phyloP scores from a whole-genome alignment of 495 filamentous ascomycete species.

The Glarea lozoyensis region DNA sequence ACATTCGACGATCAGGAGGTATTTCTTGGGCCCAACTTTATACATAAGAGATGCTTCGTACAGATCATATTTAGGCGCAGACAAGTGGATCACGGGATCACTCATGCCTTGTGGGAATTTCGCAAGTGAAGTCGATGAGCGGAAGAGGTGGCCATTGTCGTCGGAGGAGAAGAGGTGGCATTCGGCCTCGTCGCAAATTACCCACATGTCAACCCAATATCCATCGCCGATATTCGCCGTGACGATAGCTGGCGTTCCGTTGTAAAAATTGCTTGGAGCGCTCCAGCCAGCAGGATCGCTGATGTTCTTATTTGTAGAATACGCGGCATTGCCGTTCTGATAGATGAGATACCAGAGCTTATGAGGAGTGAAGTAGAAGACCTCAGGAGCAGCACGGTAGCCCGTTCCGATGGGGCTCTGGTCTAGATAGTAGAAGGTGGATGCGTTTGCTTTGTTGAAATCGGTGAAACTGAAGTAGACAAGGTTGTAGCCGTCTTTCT shows the following conservation, averaged over 20 bases:
- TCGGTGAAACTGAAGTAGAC: constrained; percentile 3
- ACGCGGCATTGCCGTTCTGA: constrained; percentile 3
- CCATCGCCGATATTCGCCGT: not conserved
- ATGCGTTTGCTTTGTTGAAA: constrained; percentile 1
- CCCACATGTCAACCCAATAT: constrained; percentile 5
- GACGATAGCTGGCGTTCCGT: not conserved
- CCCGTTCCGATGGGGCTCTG: not conserved
- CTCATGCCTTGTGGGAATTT: constrained; percentile 1
- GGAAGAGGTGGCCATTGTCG: constrained; percentile 7
- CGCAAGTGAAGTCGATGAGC: not conserved
- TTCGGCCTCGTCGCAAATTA: constrained; percentile 1
- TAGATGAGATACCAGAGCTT: constrained; percentile 3
- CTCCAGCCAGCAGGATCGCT: constrained; percentile 1
- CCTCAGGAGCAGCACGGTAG: constrained; percentile 2
- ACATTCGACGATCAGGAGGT: constrained; percentile 3
- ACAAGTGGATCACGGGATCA: not conserved
- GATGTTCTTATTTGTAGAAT: not conserved
- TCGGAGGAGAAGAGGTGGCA: constrained; percentile 5
- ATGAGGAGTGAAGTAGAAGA: constrained; percentile 5
- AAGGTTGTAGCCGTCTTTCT: constrained; percentile 1
- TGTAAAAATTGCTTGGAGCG: not conserved
- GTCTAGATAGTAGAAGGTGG: constrained; percentile 5
- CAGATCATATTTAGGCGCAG: not conserved
- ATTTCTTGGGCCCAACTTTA: not conserved
- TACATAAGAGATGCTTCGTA: constrained; percentile 3